Percentiles rank a stretch among this genome's conserved stretches.
Conservation (phyloP, 768 basidiomycete genomes). For the Trametes cinnabarina region DNA sequence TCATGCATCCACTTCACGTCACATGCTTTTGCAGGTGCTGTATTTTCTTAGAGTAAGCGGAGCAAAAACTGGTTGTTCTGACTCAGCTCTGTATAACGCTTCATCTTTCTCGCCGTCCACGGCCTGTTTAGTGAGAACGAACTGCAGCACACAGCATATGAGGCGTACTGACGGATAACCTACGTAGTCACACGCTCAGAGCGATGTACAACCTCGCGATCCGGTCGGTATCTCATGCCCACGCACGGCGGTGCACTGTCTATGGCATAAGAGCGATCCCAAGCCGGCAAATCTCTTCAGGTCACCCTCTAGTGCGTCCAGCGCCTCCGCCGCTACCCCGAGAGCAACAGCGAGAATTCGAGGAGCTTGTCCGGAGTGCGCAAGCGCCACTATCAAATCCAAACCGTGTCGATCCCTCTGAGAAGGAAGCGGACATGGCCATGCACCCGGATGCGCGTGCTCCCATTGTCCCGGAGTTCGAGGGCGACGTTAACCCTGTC, state of each 20-base stretch:
- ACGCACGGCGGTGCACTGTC: neutral
- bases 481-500: conserved; percentile 74
- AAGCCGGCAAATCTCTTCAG: conserved; percentile 26
- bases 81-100: too few species aligned
- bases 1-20: too few species aligned
- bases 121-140: too few species aligned
- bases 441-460: conserved; percentile 69
- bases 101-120: too few species aligned
- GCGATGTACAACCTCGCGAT: neutral
- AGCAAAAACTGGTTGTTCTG: too few species aligned
- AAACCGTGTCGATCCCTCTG: conserved; percentile 15
- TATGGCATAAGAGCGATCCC: neutral
- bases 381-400: conserved; percentile 42
- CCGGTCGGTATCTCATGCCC: neutral
- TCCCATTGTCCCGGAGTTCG: conserved; percentile 64
- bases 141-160: too few species aligned
- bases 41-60: too few species aligned
- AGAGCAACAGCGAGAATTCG: conserved; percentile 81
- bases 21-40: too few species aligned
- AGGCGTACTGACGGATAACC: too few species aligned
- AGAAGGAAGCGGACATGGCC: conserved; percentile 40
- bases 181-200: too few species aligned
- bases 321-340: conserved; percentile 73
- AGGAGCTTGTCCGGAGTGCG: conserved; percentile 70
- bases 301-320: conserved; percentile 49